phyloP scores from a whole-genome alignment of 202 grass and related monocot species.

The Hordeum pubiflorum region DNA sequence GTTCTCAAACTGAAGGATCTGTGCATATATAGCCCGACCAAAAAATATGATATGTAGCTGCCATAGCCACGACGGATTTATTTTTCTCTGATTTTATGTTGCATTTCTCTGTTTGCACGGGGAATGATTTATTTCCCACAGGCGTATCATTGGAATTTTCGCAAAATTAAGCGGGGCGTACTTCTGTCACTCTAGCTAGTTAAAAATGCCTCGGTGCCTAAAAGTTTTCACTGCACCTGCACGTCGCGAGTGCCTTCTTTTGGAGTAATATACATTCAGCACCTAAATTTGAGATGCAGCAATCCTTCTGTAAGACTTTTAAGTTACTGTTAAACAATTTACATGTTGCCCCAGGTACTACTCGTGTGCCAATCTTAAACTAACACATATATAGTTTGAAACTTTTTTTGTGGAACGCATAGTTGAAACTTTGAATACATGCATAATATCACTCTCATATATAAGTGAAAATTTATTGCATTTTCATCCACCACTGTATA shows the following conservation, averaged over 20 bases:
- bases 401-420: no score
- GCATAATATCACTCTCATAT: constrained; percentile 23
- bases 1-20: not conserved
- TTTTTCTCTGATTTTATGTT: constrained; percentile 14
- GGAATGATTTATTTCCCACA: not conserved
- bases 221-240: not conserved
- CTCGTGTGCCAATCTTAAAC: not conserved
- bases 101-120: not conserved
- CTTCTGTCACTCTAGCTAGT: not conserved
- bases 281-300: not conserved
- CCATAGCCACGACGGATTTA: not conserved
- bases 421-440: not conserved
- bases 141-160: not conserved
- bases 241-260: not conserved
- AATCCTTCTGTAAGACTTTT: not conserved
- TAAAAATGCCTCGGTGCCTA: no score
- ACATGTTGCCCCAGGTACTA: not conserved
- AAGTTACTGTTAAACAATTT: not conserved
- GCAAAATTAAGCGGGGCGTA: not conserved
- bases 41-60: not conserved
- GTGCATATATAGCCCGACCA: not conserved
- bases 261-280: not conserved
- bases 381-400: no score
- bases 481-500: not conserved
- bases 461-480: not conserved